These are phyloP conservation scores for Exophiala sideris DNA, from an alignment of 2,329 filamentous ascomycete genomes.

Conservation along the genomic window DNA sequence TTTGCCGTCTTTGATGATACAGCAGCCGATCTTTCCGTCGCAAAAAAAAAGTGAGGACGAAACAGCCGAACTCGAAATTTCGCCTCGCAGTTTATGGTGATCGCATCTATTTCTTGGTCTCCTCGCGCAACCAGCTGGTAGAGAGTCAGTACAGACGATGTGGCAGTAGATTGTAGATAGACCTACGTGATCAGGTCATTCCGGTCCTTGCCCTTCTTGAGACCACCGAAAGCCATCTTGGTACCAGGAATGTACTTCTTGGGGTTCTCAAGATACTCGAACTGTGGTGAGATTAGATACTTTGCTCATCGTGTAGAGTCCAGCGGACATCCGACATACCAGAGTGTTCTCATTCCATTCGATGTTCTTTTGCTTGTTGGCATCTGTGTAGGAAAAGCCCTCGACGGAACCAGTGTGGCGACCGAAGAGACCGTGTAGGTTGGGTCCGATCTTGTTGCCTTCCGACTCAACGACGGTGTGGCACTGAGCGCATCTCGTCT, in stretches of 20 bases:
- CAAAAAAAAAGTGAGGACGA: slow-evolving; percentile 2
- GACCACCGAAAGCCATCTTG: slow-evolving; percentile 99
- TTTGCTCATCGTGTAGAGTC: neutral
- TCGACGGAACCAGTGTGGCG: slow-evolving; percentile 89
- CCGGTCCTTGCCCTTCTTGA: slow-evolving; percentile 99
- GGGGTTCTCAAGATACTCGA: slow-evolving; percentile 99
- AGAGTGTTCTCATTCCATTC: slow-evolving; percentile 82
- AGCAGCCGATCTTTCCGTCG: slow-evolving; percentile 22
- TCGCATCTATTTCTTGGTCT: slow-evolving; percentile 30
- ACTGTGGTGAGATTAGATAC: slow-evolving; percentile 50
- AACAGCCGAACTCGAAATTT: slow-evolving; percentile 4
- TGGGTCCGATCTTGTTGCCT: slow-evolving; percentile 97
- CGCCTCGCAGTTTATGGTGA: neutral
- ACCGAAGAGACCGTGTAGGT: slow-evolving; percentile 95
- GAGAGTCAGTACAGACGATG: slow-evolving; percentile 19
- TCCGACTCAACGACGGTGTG: slow-evolving; percentile 89
- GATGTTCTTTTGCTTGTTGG: slow-evolving; percentile 97
- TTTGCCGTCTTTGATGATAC: slow-evolving; percentile 25
- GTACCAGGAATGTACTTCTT: slow-evolving; percentile 99
- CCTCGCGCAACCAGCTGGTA: slow-evolving; percentile 31
- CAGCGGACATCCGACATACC: slow-evolving; percentile 52
- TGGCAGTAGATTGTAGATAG: neutral
- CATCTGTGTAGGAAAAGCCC: slow-evolving; percentile 96
- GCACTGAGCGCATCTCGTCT: slow-evolving; percentile 97
- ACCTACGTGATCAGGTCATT: slow-evolving; percentile 97